Base-by-base conservation (phyloP, 2,329 filamentous ascomycete genomes). In the Colletotrichum neosansevieriae region DNA sequence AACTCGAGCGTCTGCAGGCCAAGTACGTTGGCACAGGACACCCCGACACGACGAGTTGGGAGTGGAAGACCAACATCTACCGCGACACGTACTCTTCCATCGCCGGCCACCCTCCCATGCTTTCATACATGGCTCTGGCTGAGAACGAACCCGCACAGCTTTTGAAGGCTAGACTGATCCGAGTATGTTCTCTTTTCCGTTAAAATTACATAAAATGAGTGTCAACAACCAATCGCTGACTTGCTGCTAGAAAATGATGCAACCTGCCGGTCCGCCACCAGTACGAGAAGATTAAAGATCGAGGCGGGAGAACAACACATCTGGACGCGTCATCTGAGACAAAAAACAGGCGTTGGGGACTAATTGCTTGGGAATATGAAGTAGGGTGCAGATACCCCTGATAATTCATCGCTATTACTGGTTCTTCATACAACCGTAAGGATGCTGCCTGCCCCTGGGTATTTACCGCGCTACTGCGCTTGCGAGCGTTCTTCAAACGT, bases 1-100 rank as follows among this genome's bases (percentile, higher is more conserved):
- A 99, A 80, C 94, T 99, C 77, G 96, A 99, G 82, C 91, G 94
- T 72, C 92, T 98, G 17, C 96, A 99, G 82, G 91, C 94, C 76
- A 97, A 97, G 76, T 98, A 96, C 84, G 87, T 99, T 75, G 96
- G 96, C 74, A 98, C 96, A 4, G 96, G 96, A 24, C 94, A 98
- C 80, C 93, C 95, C 49, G 96, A 99, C 83, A 98, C 95, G 13
- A 97, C 94, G 29, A 97, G 94, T 80, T 96, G 96, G 90, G 96
- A 99, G 82, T 99, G 94, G 94, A 92, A 92, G 58, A 94, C 92
- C 69, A 99, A 98, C 83, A 95, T 98, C 77, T 89, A 94, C 77
- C 94, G 96, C 78, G 96, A 99, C 83, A 97, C 92, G 21, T 94
- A 95, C 78, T 89, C 94, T 19, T 94, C 91, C 71, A 94, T 97